Percentiles rank a stretch among this genome's conserved stretches.
Conservation (phyloP, 768 basidiomycete genomes). For the Podaxis pistillaris region DNA sequence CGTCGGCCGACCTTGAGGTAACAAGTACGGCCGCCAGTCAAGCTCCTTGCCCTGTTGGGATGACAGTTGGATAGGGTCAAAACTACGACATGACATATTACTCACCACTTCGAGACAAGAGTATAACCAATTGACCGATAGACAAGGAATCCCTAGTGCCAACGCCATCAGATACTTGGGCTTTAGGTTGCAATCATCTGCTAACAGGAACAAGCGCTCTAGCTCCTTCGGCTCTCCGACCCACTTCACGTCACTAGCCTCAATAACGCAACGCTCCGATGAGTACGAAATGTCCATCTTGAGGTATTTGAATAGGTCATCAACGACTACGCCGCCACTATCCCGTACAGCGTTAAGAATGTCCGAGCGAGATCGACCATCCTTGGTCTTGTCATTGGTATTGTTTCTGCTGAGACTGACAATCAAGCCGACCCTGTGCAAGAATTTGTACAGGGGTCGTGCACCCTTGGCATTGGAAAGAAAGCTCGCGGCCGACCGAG, state of each 20-base stretch:
- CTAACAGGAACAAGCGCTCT: conserved; percentile 61
- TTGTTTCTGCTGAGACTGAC: conserved; percentile 48
- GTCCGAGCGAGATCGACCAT: conserved; percentile 19
- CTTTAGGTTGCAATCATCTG: conserved; percentile 66
- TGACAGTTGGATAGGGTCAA: background rate
- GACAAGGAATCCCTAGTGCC: conserved; percentile 83
- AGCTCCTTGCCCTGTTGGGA: conserved; percentile 31
- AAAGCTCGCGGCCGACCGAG: conserved; percentile 40
- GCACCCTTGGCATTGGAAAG: conserved; percentile 28
- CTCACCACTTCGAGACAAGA: conserved; percentile 34
- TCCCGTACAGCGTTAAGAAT: conserved; percentile 43
- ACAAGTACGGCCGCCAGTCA: conserved; percentile 64
- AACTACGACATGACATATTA: conserved; percentile 3
- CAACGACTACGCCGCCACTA: conserved; percentile 56
- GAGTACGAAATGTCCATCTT: conserved; percentile 42
- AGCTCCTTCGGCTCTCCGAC: conserved; percentile 35
- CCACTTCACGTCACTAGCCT: conserved; percentile 46
- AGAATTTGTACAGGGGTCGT: conserved; percentile 28
- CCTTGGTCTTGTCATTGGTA: conserved; percentile 40
- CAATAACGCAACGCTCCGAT: conserved; percentile 53
- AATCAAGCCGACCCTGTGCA: conserved; percentile 55
- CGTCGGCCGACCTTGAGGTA: conserved; percentile 56
- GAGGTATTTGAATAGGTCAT: conserved; percentile 61
- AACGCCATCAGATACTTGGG: conserved; percentile 82
- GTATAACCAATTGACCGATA: conserved; percentile 57